Conservation (phyloP, 768 basidiomycete genomes). For the Asterophora lycoperdoides region DNA sequence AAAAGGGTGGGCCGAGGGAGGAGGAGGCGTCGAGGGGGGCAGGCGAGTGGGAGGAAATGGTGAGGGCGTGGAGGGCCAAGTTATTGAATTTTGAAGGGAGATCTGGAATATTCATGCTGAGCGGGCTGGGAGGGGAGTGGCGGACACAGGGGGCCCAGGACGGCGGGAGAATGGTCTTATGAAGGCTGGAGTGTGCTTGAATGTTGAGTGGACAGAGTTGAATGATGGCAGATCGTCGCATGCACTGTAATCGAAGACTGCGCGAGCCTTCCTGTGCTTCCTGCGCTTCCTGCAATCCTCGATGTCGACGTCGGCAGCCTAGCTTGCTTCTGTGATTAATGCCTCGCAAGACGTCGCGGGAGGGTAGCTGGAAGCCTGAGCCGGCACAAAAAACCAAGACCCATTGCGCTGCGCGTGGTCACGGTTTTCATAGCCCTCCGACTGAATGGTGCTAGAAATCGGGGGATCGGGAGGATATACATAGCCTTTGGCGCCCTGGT, state of each 20-base stretch:
- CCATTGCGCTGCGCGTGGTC: not conserved
- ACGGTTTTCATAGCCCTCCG: slow-evolving; percentile 5
- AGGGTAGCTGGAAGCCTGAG: slow-evolving; percentile 14
- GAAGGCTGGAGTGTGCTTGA: slow-evolving; percentile 19
- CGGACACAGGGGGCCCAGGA: too few species aligned
- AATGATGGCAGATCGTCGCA: slow-evolving; percentile 31
- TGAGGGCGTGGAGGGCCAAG: slow-evolving; percentile 18
- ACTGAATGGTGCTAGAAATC: slow-evolving; percentile 13
- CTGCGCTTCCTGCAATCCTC: too few species aligned
- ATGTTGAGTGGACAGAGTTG: slow-evolving; percentile 8
- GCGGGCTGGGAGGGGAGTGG: not conserved
- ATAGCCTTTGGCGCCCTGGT: slow-evolving; percentile 6
- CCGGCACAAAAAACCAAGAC: too few species aligned
- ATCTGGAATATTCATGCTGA: slow-evolving; percentile 20
- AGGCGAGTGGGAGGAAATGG: slow-evolving; percentile 14
- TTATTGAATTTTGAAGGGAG: slow-evolving; percentile 14
- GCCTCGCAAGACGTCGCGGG: slow-evolving; percentile 17
- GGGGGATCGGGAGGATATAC: slow-evolving; percentile 14
- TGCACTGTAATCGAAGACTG: slow-evolving; percentile 14
- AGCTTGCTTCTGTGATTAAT: slow-evolving; percentile 16
- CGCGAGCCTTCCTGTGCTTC: too few species aligned
- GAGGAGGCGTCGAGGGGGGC: not conserved
- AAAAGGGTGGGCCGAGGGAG: slow-evolving; percentile 14
- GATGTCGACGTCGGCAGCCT: not conserved
- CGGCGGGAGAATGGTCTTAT: slow-evolving; percentile 16